Evolutionary conservation across 768 basidiomycete genomes (phyloP), one percentile per base, ranked within the genome.

Genomic region (Tylopilus sp.): DNA sequence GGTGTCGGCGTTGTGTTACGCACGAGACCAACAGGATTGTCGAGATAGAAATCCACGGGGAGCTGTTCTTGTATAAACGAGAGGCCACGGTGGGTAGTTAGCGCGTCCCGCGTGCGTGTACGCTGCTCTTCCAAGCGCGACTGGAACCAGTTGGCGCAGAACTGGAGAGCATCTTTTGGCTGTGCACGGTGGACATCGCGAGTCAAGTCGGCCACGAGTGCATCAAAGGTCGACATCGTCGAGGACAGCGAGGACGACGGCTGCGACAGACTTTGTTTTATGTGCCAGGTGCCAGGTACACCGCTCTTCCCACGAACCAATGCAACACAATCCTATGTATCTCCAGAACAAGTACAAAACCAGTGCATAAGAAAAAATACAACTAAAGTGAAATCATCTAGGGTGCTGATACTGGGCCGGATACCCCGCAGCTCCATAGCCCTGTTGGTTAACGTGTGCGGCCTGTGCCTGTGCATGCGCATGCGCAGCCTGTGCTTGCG

Each of bases 81-180:
- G 50, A 74, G 71, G 36, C 77, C 70, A 45, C 80, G 80, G 45
- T 78, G 80, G 2, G 80, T 68, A 1, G 80, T 69, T 10, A 68
- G 57, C 63, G 79, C 69, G 73, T 89, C 84, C 58, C 91, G 79
- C 22, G 81, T 83, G 57, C 86, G 81, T 40, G 82, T 78, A 51
- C 92, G 80, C 65, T 95, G 92, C 65, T 92, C 89, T 58, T 92
- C 88, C 45, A 95, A 77, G 50, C 90, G 83, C 56, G 81, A 79
- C 68, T 94, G 89, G 72, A 98, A 98, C 94, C 94, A 98, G 63
- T 86, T 92, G 43, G 95, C 85, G 63, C 88, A 91, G 71, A 88
- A 93, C 72, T 98, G 96, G 42, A 97, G 85, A 5, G 87, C 83
- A 66, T 98, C 96, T 62, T 82, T 85, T 21, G 96, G 94, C 68